phyloP scores from a whole-genome alignment of 306 rosid genomes.

The Acmispon strigosus region DNA sequence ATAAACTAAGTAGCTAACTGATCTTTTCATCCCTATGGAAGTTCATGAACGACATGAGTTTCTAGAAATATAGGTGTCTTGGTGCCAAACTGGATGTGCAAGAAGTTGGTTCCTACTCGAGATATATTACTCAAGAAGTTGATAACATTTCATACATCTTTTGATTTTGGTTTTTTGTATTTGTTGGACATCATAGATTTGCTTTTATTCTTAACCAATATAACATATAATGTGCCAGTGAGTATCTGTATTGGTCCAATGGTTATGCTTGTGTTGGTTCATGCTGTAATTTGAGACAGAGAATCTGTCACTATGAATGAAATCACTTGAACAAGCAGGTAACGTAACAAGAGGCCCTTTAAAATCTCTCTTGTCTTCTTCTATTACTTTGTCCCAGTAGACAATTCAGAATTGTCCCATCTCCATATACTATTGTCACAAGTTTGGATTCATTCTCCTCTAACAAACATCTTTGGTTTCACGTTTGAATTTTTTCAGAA shows the following conservation, averaged over 20 bases:
- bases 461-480: too few species aligned
- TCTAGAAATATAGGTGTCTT: too few species aligned
- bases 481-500: too few species aligned
- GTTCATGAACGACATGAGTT: too few species aligned
- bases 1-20: too few species aligned
- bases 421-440: neutral
- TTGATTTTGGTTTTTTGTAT: neutral
- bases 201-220: slow-evolving; percentile 19
- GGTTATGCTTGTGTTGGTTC: slow-evolving; percentile 26
- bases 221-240: slow-evolving; percentile 18
- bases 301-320: slow-evolving; percentile 22
- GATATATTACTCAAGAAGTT: too few species aligned
- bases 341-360: neutral
- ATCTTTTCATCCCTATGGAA: too few species aligned
- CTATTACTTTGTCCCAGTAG: slow-evolving; percentile 2
- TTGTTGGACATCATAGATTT: slow-evolving; percentile 6
- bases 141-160: too few species aligned
- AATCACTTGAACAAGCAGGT: slow-evolving; percentile 1
- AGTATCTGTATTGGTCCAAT: slow-evolving; percentile 1
- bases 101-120: too few species aligned
- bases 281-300: slow-evolving; percentile 31
- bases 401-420: neutral
- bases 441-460: too few species aligned
- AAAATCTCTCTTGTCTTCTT: too few species aligned
- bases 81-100: too few species aligned